These are phyloP conservation scores for Cercospora berteroae DNA, from an alignment of 2,329 filamentous ascomycete genomes.

Conservation along the genomic window DNA sequence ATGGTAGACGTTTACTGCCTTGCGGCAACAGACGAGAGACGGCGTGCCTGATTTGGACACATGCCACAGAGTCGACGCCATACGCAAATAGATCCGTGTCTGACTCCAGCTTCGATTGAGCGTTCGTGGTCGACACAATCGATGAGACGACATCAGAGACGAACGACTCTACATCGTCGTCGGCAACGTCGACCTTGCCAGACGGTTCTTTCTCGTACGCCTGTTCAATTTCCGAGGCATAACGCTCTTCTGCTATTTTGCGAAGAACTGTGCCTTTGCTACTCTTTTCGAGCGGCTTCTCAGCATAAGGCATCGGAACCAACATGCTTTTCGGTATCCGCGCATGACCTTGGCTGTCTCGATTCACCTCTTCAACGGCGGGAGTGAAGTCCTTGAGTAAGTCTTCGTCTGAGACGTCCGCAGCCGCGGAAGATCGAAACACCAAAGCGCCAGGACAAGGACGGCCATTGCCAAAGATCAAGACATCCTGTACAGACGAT, in stretches of 20 bases:
- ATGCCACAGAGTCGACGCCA: conserved; percentile 61
- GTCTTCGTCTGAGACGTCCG: conserved; percentile 36
- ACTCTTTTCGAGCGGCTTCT: conserved; percentile 53
- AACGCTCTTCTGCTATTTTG: conserved; percentile 52
- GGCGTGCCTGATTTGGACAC: conserved; percentile 51
- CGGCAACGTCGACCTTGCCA: conserved; percentile 28
- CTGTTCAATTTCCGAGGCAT: conserved; percentile 46
- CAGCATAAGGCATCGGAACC: conserved; percentile 43
- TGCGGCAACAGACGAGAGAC: conserved; percentile 40
- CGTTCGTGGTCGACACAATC: conserved; percentile 15
- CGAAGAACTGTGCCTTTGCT: conserved; percentile 63
- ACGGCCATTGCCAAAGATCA: conserved; percentile 61
- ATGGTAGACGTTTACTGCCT: conserved; percentile 45
- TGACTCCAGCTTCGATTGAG: conserved; percentile 1
- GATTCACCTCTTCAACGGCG: conserved; percentile 50
- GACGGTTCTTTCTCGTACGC: conserved; percentile 43
- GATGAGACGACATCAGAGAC: conserved; percentile 37
- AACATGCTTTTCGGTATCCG: conserved; percentile 54
- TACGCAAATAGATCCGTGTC: conserved; percentile 55
- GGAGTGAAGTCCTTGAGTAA: conserved; percentile 47
- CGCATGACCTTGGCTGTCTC: conserved; percentile 51
- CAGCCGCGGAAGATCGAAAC: conserved; percentile 44
- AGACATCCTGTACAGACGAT: conserved; percentile 51
- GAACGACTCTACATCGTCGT: conserved; percentile 36
- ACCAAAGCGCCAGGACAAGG: conserved; percentile 58